These are phyloP conservation scores for Emmonsiellopsis sp. DNA, from an alignment of 2,329 filamentous ascomycete genomes.

Conservation along the genomic window DNA sequence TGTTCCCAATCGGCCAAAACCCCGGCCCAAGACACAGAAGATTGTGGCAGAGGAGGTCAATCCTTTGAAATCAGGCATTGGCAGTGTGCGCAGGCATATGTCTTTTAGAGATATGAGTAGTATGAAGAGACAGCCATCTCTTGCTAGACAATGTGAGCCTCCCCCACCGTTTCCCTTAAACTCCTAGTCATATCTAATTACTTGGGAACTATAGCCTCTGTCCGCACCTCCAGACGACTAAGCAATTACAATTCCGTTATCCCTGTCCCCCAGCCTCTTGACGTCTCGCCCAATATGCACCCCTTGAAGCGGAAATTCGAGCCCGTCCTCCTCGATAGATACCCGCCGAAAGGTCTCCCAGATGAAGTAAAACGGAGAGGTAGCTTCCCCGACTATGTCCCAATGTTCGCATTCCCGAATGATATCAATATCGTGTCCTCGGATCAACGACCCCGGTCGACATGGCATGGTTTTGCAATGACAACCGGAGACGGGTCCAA, in stretches of 20 bases:
- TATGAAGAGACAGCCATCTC: conserved; percentile 73
- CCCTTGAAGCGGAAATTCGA: conserved; percentile 90
- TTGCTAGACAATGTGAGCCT: conserved; percentile 61
- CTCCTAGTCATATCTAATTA: conserved; percentile 9
- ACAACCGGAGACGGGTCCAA: conserved; percentile 87
- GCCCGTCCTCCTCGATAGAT: conserved; percentile 89
- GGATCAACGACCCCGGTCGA: conserved; percentile 87
- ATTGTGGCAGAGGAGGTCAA: conserved; percentile 64
- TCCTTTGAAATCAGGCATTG: conserved; percentile 53
- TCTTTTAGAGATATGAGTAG: conserved; percentile 94
- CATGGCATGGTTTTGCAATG: conserved; percentile 99
- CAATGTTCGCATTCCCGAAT: conserved; percentile 98
- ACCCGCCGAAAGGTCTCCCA: conserved; percentile 71
- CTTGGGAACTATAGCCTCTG: conserved; percentile 45
- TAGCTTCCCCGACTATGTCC: conserved; percentile 91
- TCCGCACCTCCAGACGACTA: conserved; percentile 75
- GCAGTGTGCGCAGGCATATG: conserved; percentile 84
- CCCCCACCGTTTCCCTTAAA: conserved; percentile 6
- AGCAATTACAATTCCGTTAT: conserved; percentile 99
- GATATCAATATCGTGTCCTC: conserved; percentile 95
- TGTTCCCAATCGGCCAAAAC: conserved; percentile 57
- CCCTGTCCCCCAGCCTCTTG: conserved; percentile 81
- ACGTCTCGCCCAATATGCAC: conserved; percentile 87
- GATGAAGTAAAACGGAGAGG: conserved; percentile 75
- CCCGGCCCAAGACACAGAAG: conserved; percentile 71